These are phyloP conservation scores for Lentithecium fluviatile DNA, from an alignment of 495 filamentous ascomycete species.

Conservation along the genomic window DNA sequence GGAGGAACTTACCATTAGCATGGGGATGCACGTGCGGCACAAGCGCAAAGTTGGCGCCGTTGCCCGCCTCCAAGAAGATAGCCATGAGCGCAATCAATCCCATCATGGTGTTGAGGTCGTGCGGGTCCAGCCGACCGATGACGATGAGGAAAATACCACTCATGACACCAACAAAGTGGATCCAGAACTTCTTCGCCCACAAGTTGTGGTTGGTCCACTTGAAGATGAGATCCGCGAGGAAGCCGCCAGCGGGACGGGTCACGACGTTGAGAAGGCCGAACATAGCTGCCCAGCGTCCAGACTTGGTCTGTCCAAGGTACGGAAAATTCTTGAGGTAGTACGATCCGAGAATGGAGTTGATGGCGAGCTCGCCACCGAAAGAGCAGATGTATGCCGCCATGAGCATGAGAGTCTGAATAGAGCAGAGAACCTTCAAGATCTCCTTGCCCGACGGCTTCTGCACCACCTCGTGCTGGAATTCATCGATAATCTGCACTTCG, in stretches of 20 bases:
- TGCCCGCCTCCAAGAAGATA: slow-evolving; percentile 79
- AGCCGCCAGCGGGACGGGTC: slow-evolving; percentile 72
- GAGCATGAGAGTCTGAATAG: slow-evolving; percentile 65
- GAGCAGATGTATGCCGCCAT: slow-evolving; percentile 76
- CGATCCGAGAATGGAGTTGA: slow-evolving; percentile 76
- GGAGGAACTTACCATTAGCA: slow-evolving; percentile 59
- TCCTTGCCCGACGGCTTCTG: slow-evolving; percentile 64
- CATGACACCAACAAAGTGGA: slow-evolving; percentile 60
- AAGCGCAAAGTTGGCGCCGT: slow-evolving; percentile 82
- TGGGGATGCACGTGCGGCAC: slow-evolving; percentile 81
- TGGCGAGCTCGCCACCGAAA: slow-evolving; percentile 81
- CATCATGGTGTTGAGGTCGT: slow-evolving; percentile 64
- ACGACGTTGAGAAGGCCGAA: slow-evolving; percentile 85
- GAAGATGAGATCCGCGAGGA: slow-evolving; percentile 73
- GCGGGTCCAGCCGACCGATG: slow-evolving; percentile 66
- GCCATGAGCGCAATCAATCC: slow-evolving; percentile 73
- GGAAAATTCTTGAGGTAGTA: slow-evolving; percentile 83
- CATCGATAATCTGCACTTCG: slow-evolving; percentile 54
- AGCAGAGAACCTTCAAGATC: slow-evolving; percentile 57
- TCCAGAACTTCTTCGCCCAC: slow-evolving; percentile 75
- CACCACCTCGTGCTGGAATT: slow-evolving; percentile 63
- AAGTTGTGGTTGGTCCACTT: slow-evolving; percentile 54
- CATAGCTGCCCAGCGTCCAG: slow-evolving; percentile 81
- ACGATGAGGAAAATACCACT: slow-evolving; percentile 68
- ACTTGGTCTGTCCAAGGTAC: slow-evolving; percentile 65